Evolutionary conservation across 2,329 filamentous ascomycete species (phyloP), one percentile per base, ranked within the genome.

Genomic region (Nannizziopsis arthrosporioides): DNA sequence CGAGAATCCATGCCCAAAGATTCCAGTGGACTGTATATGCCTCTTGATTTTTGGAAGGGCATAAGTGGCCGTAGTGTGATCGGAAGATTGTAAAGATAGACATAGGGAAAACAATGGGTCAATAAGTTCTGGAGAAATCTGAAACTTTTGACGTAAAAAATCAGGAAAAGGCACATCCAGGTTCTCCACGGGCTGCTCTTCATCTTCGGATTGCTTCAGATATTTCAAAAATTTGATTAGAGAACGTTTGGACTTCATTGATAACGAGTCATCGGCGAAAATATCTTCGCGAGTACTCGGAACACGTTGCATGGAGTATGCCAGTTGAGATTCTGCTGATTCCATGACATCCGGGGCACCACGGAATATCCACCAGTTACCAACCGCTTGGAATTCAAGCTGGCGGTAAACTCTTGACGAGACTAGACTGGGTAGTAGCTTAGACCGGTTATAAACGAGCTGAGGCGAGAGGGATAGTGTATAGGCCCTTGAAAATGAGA

Each of bases 151-250:
- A 11, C 52, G 51, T 37, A 70, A 46, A 47, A 67, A 59, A 68
- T 67, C 57, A 61, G 73, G 61, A 69, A 81, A 56, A 62, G 71
- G 51, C 64, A 63, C 47, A 69, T 69, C 37, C 84, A 71, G 63
- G 22, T 79, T 70, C 51, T 78, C 44, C 75, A 75, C 43, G 57
- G 63, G 77, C 45, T 63, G 62, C 17, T 74, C 76, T 55, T 84
- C 77, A 58, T 82, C 82, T 8, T 48, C 50, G 30, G 58, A 42
- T 39, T 87, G 78, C 51, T 81, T 72, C 46, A 94, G 83, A 61
- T 92, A 90, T 63, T 90, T 89, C 59, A 96, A 74, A 59, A 95
- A 93, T 65, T 93, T 94, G 83, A 95, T 94, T 59, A 96, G 68
- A 8, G 78, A 77, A 47, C 90, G 81, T 69, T 96, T 96, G 5